A percentile compares a stretch with the other conserved stretches of the same genome.
phyloP scores from a whole-genome alignment of 169 alveolate species.

The Cryptosporidium muris region DNA sequence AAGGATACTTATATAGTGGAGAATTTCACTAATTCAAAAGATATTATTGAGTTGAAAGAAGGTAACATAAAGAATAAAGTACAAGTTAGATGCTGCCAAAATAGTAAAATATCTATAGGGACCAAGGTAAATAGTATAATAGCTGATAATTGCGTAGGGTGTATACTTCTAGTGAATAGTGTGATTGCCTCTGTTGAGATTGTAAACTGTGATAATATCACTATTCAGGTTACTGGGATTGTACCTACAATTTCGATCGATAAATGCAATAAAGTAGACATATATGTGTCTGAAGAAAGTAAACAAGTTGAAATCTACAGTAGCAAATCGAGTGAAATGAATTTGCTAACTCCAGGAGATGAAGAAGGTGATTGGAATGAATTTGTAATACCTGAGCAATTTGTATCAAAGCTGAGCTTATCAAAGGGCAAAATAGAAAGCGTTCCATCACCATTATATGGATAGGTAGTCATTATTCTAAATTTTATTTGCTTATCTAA shows the following conservation, averaged over 20 bases:
- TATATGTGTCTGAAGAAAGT: conserved; percentile 55
- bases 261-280: conserved; percentile 63
- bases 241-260: conserved; percentile 72
- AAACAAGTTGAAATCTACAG: conserved; percentile 58
- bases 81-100: conserved; percentile 52
- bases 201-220: conserved; percentile 63
- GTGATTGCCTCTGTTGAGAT: conserved; percentile 72
- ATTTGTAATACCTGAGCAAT: conserved; percentile 74
- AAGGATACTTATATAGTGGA: conserved; percentile 51
- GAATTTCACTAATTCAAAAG: conserved; percentile 25
- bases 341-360: conserved; percentile 68
- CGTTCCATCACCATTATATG: conserved; percentile 47
- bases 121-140: conserved; percentile 71
- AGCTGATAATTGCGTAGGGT: conserved; percentile 66
- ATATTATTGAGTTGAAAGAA: conserved; percentile 25
- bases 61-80: conserved; percentile 59
- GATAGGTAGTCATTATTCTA: conserved; percentile 2
- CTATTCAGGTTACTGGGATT: conserved; percentile 72
- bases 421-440: conserved; percentile 56
- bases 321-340: conserved; percentile 74
- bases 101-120: conserved; percentile 61
- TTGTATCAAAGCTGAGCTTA: conserved; percentile 44
- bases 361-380: conserved; percentile 74
- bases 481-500: not conserved
- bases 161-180: conserved; percentile 68